These are phyloP conservation scores for Aphanoascus verrucosus DNA, from an alignment of 2,329 filamentous ascomycete species.

Conservation along the genomic window DNA sequence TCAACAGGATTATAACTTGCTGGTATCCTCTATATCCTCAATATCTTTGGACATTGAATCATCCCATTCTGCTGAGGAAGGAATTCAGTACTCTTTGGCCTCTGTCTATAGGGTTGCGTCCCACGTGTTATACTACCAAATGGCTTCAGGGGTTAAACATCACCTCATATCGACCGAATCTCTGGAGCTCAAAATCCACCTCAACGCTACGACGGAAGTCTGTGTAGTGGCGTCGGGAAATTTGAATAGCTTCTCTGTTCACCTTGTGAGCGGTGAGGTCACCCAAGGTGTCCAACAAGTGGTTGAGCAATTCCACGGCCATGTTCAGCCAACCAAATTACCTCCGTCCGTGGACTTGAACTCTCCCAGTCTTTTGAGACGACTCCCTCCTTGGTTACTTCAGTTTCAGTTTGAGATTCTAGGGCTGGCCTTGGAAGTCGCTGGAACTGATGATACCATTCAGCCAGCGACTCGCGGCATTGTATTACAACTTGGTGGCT, in stretches of 20 bases:
- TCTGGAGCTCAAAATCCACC: constrained; percentile 72
- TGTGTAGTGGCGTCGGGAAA: constrained; percentile 69
- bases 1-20: constrained; percentile 79
- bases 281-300: constrained; percentile 88
- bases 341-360: constrained; percentile 39
- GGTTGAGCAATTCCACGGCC: constrained; percentile 65
- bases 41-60: constrained; percentile 89
- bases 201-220: constrained; percentile 76
- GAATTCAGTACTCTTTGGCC: constrained; percentile 75
- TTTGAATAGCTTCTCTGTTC: constrained; percentile 76
- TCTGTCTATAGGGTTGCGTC: constrained; percentile 74
- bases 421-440: constrained; percentile 82
- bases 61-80: constrained; percentile 76
- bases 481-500: constrained; percentile 75
- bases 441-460: constrained; percentile 74
- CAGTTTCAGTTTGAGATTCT: constrained; percentile 76
- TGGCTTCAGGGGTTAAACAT: constrained; percentile 67
- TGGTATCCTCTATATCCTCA: constrained; percentile 90
- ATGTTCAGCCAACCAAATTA: constrained; percentile 55
- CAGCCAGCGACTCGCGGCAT: constrained; percentile 72
- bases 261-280: constrained; percentile 84
- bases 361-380: constrained; percentile 61
- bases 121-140: constrained; percentile 91
- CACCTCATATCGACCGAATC: constrained; percentile 80
- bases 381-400: constrained; percentile 71